These are phyloP conservation scores for Nicotiana knightiana DNA, from an alignment of 257 asterid species.

Conservation along the genomic window DNA sequence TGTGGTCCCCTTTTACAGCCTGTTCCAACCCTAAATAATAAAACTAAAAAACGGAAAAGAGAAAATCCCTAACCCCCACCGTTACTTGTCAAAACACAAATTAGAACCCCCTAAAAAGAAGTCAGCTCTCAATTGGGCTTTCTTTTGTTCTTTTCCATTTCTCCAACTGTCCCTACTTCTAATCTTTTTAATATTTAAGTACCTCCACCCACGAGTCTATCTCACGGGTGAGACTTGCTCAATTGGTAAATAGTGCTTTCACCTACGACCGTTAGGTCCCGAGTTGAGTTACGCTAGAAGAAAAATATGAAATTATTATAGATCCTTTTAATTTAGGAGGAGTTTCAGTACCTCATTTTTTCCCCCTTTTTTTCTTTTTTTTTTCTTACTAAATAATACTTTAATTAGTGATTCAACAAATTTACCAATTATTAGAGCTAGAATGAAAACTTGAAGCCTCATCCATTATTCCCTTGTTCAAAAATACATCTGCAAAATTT, in stretches of 20 bases:
- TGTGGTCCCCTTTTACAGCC: slow-evolving; percentile 36
- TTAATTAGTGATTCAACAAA: not conserved
- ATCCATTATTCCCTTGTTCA: not conserved
- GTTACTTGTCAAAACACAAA: not conserved
- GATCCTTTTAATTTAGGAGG: too few relatives aligned
- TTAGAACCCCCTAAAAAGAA: not conserved
- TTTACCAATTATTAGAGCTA: not conserved
- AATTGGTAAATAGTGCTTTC: too few relatives aligned
- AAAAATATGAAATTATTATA: too few relatives aligned
- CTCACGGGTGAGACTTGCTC: too few relatives aligned
- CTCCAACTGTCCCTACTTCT: not conserved
- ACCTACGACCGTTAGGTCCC: too few relatives aligned
- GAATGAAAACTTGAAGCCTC: not conserved
- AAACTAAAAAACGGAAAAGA: not conserved
- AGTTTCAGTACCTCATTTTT: too few relatives aligned
- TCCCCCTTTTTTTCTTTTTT: not conserved
- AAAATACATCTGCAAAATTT: not conserved
- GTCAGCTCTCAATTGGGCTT: not conserved
- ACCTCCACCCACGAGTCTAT: not conserved
- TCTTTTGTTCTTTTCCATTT: not conserved
- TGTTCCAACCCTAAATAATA: slow-evolving; percentile 8
- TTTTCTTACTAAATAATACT: not conserved
- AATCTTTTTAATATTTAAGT: slow-evolving; percentile 22
- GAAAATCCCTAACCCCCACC: not conserved
- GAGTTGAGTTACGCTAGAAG: too few relatives aligned